Percentiles rank a stretch among this genome's conserved stretches.
These are phyloP conservation scores for Capronia coronata DNA, from an alignment of 2,329 filamentous ascomycete species.

Conservation along the genomic window DNA sequence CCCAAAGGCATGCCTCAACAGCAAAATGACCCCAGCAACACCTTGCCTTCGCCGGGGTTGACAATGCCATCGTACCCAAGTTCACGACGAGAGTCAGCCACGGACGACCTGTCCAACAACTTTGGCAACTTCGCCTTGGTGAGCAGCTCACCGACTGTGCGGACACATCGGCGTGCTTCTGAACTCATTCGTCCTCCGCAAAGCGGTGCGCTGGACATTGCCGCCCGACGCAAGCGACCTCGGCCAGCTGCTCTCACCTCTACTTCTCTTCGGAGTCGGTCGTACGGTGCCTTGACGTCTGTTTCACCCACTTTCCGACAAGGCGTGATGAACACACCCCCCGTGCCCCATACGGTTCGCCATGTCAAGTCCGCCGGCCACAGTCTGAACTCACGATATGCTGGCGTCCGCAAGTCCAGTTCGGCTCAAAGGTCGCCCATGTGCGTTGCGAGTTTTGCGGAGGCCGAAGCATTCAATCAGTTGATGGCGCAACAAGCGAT, in stretches of 20 bases:
- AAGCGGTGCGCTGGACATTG: constrained; percentile 40
- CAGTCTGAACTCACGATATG: constrained; percentile 40
- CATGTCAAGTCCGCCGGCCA: constrained; percentile 42
- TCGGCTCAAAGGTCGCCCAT: constrained; percentile 44
- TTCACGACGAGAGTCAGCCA: constrained; percentile 24
- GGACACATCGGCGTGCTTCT: constrained; percentile 53
- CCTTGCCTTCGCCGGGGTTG: constrained; percentile 21
- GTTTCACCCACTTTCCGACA: constrained; percentile 38
- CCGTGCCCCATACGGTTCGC: constrained; percentile 36
- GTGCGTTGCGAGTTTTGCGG: constrained; percentile 41
- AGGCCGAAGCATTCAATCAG: constrained; percentile 35
- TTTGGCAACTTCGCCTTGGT: constrained; percentile 25
- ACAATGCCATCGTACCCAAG: constrained; percentile 24
- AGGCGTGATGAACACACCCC: constrained; percentile 32
- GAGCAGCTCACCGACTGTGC: constrained; percentile 11
- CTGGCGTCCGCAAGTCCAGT: constrained; percentile 43
- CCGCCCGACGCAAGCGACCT: constrained; percentile 42
- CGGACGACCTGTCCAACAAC: constrained; percentile 25
- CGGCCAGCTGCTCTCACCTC: constrained; percentile 43
- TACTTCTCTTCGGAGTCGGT: constrained; percentile 34
- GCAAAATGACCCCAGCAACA: constrained; percentile 9
- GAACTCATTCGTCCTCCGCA: constrained; percentile 40
- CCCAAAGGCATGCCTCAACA: constrained; percentile 14
- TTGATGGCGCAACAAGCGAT: constrained; percentile 26
- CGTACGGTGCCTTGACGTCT: constrained; percentile 35